These are phyloP conservation scores for Brasilioporus rufonigricans DNA, from an alignment of 768 basidiomycete genomes.

Conservation along the genomic window DNA sequence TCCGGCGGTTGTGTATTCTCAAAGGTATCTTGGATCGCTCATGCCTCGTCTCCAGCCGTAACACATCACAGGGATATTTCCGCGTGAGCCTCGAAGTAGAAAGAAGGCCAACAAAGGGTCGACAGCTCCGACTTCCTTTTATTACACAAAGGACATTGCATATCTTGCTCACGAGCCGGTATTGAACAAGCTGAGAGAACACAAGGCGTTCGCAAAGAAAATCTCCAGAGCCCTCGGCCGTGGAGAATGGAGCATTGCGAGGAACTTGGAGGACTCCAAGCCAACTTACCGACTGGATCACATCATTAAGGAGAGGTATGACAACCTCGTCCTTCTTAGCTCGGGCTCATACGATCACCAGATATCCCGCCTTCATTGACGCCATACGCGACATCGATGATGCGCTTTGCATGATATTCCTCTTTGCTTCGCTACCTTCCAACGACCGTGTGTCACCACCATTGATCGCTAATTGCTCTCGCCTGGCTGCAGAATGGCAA, in stretches of 20 bases:
- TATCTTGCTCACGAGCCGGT: slow-evolving; percentile 97
- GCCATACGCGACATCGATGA: slow-evolving; percentile 97
- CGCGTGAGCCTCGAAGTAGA: slow-evolving; percentile 87
- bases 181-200: slow-evolving; percentile 88
- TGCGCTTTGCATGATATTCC: slow-evolving; percentile 89
- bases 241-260: slow-evolving; percentile 93
- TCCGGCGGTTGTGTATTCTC: slow-evolving; percentile 92
- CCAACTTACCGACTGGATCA: slow-evolving; percentile 93
- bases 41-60: slow-evolving; percentile 4
- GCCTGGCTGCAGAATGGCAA: slow-evolving; percentile 94
- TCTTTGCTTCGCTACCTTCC: slow-evolving; percentile 92
- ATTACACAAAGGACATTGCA: slow-evolving; percentile 97
- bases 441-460: slow-evolving; percentile 76
- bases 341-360: slow-evolving; percentile 31
- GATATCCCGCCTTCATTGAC: slow-evolving; percentile 96
- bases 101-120: slow-evolving; percentile 98
- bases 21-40: slow-evolving; percentile 62
- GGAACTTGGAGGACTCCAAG: slow-evolving; percentile 89
- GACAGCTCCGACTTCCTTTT: slow-evolving; percentile 95
- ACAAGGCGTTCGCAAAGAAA: slow-evolving; percentile 98
- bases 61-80: slow-evolving; percentile 78
- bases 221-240: slow-evolving; percentile 89
- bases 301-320: slow-evolving; percentile 94
- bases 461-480: slow-evolving; percentile 86
- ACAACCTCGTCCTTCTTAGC: background rate